Evolutionary conservation across 176 grass and related monocot genomes (phyloP), one percentile per base, ranked within the genome.

Genomic region (Puccinellia tenuiflora): DNA sequence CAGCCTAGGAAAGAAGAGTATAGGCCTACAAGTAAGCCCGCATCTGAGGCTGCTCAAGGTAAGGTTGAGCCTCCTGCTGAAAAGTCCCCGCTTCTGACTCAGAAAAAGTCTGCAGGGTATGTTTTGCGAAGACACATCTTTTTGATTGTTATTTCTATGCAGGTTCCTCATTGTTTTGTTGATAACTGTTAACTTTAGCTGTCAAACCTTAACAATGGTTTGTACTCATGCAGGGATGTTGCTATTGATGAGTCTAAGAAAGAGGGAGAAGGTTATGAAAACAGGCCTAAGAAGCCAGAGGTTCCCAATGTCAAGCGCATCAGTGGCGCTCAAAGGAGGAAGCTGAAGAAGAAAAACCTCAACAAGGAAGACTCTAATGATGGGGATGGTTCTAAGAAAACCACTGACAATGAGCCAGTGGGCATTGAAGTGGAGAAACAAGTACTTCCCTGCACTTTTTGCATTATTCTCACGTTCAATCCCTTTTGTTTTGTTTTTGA

Each of bases 301-400:
- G 0, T 1, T 0, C 5, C 20, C 14, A 47, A 68, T 9, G 1
- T 0, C 5, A 39, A 33, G 62, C 33, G 7, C 5, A 2, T 84
- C 48, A 85, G 5, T 6, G 82, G 87, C 13, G 85, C 87, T 11
- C 4, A 11, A 14, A 89, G 70, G 78, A 89, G 48, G 82, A 85
- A 89, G 69, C 33, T 12, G 28, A 88, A 68, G 18, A 81, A 51
- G 82, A 38, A 80, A 22, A 51, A 74, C 5, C 61, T 37, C 35
- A 52, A 47, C 16, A 69, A 69, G 37, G 37, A 69, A 24, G 67
- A 42, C 37, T 69, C 67, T 25, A 69, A 69, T 14, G 46, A 69
- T 14, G 46, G 1, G 17, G 75, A 62, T 63, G 45, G 1, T 55
- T 33, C 46, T 17, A 80, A 60, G 29, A 79, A 73, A 20, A 38